A percentile compares a stretch with the other conserved stretches of the same genome.
phyloP scores from a whole-genome alignment of 1,284 basidiomycete genomes.

The Chiua sp. region DNA sequence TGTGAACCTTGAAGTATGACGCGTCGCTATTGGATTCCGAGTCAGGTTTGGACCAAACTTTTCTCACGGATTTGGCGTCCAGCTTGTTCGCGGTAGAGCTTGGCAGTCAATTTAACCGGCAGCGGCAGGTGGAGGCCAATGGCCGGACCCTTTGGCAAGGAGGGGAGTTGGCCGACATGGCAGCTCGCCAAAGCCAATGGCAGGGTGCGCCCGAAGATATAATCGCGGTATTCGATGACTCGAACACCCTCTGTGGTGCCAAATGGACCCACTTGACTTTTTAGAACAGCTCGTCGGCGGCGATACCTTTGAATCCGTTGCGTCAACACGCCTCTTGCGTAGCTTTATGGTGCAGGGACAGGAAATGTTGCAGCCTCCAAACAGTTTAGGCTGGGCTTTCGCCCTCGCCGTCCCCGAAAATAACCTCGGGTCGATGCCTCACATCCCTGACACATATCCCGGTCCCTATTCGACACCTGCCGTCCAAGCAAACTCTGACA shows the following conservation, averaged over 20 bases:
- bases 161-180: conserved; percentile 8
- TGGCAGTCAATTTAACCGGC: conserved; percentile 15
- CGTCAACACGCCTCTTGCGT: not conserved
- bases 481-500: not conserved
- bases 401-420: not conserved
- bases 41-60: too few relatives aligned
- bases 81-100: not conserved
- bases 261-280: conserved; percentile 1
- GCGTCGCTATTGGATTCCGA: not conserved
- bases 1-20: not conserved
- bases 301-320: not conserved
- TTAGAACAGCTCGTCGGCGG: not conserved
- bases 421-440: not conserved
- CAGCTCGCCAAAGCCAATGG: conserved; percentile 12
- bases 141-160: not conserved
- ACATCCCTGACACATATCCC: not conserved
- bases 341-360: not conserved
- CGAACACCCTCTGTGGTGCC: not conserved
- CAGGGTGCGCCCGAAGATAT: conserved; percentile 2
- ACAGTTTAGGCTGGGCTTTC: not conserved
- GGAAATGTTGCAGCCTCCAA: not conserved
- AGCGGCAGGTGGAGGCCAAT: conserved; percentile 1
- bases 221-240: not conserved
- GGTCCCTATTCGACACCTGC: not conserved
- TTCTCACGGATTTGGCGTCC: too few relatives aligned